Evolutionary conservation across 495 filamentous ascomycete genomes (phyloP).

Genomic region (Echria macrotheca): DNA sequence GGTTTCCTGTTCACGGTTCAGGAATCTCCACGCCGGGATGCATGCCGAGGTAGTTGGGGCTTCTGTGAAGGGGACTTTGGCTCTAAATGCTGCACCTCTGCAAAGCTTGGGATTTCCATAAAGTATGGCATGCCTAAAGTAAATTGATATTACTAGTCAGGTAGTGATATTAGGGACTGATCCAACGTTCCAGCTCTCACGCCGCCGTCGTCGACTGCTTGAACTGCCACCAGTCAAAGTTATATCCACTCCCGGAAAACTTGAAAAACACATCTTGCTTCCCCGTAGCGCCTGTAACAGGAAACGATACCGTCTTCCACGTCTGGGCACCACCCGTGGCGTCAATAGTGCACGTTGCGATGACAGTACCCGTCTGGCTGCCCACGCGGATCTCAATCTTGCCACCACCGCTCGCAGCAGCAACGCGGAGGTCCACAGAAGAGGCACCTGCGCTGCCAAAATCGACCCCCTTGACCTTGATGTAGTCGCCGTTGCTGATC

Average conservation of each 20-base stretch:
- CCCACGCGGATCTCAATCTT: slow-evolving; percentile 17
- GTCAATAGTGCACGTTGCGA: slow-evolving; percentile 14
- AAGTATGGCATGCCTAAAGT: no score
- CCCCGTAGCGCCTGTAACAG: slow-evolving; percentile 9
- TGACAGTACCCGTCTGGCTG: slow-evolving; percentile 9
- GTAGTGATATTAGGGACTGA: no score
- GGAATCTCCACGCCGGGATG: no score
- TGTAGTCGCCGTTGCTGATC: slow-evolving; percentile 17
- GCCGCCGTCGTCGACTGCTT: no score
- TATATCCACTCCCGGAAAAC: slow-evolving; percentile 10
- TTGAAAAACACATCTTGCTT: slow-evolving; percentile 18
- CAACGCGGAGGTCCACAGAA: slow-evolving; percentile 12
- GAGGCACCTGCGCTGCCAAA: slow-evolving; percentile 10
- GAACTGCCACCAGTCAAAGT: slow-evolving; percentile 19
- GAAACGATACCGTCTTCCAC: slow-evolving; percentile 13
- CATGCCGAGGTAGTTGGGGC: no score
- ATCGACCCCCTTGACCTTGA: slow-evolving; percentile 19
- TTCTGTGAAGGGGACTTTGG: no score
- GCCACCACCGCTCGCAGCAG: slow-evolving; percentile 5
- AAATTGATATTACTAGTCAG: no score
- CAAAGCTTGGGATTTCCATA: no score
- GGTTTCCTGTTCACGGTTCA: no score
- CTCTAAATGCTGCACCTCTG: no score
- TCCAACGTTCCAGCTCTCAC: no score
- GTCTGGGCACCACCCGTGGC: slow-evolving; percentile 15